phyloP scores from a whole-genome alignment of 1,284 basidiomycete genomes.

The Dichomitus squalens region DNA sequence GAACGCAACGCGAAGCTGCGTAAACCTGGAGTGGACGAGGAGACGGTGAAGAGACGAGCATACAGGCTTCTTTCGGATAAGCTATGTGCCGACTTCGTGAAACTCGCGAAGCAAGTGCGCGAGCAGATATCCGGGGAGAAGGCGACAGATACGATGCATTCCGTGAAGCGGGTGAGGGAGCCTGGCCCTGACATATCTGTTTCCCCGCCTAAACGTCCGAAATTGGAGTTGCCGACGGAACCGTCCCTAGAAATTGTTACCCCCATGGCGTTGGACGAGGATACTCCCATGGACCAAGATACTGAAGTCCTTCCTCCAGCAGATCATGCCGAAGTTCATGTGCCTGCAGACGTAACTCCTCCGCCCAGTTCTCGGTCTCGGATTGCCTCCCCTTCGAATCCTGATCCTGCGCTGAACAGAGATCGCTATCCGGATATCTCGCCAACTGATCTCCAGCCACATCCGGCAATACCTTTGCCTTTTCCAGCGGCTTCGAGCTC shows the following conservation, averaged over 20 bases:
- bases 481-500: no score
- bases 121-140: constrained; percentile 21
- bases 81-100: constrained; percentile 28
- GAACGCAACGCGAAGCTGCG: constrained; percentile 27
- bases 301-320: not conserved
- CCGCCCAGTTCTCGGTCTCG: not conserved
- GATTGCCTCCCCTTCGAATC: not conserved
- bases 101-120: constrained; percentile 21
- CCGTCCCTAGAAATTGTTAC: not conserved
- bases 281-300: not conserved
- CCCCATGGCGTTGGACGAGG: not conserved
- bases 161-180: not conserved
- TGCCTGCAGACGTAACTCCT: not conserved
- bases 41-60: constrained; percentile 20
- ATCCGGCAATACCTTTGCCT: no score
- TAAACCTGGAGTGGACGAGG: constrained; percentile 22
- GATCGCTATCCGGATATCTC: not conserved
- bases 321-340: not conserved
- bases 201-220: not conserved
- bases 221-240: not conserved
- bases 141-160: not conserved
- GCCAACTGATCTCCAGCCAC: no score
- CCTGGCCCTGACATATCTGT: not conserved
- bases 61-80: constrained; percentile 28
- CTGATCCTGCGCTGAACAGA: not conserved